A percentile compares a stretch with the other conserved stretches of the same genome.
Conservation (phyloP, 2,329 filamentous ascomycete genomes). For the Fusarium sp. region DNA sequence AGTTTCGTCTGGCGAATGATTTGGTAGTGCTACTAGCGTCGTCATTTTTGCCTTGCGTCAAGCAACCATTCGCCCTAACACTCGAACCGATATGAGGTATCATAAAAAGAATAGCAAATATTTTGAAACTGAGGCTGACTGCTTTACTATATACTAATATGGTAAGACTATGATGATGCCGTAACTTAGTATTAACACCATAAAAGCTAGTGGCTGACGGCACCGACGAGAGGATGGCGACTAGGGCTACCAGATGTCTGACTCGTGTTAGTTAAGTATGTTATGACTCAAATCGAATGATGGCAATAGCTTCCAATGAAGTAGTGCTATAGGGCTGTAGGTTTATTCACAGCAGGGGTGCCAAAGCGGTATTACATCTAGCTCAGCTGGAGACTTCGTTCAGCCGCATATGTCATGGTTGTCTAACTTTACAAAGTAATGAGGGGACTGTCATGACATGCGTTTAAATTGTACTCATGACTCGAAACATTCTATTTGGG, state of each 20-base stretch:
- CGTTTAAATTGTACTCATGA: neutral
- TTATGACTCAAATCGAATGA: neutral
- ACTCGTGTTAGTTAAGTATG: neutral
- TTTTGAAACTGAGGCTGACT: conserved; percentile 9
- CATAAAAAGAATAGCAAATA: neutral
- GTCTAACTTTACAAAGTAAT: neutral
- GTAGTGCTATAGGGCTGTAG: neutral
- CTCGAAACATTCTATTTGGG: neutral
- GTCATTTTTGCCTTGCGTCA: neutral
- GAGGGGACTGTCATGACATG: neutral
- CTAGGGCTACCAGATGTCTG: neutral
- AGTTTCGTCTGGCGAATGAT: too few species aligned
- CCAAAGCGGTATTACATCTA: too few species aligned
- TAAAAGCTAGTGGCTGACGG: neutral
- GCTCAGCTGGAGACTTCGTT: too few species aligned
- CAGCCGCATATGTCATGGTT: too few species aligned
- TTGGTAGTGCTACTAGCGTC: neutral
- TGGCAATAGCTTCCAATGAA: neutral
- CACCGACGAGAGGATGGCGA: neutral
- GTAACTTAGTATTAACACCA: neutral
- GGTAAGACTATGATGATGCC: neutral
- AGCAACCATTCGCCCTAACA: neutral
- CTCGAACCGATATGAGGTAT: neutral
- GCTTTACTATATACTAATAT: conserved; percentile 1
- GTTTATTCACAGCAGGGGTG: neutral